Evolutionary conservation across 2,329 filamentous ascomycete species (phyloP).

Genomic region (Colletotrichum coccodes): DNA sequence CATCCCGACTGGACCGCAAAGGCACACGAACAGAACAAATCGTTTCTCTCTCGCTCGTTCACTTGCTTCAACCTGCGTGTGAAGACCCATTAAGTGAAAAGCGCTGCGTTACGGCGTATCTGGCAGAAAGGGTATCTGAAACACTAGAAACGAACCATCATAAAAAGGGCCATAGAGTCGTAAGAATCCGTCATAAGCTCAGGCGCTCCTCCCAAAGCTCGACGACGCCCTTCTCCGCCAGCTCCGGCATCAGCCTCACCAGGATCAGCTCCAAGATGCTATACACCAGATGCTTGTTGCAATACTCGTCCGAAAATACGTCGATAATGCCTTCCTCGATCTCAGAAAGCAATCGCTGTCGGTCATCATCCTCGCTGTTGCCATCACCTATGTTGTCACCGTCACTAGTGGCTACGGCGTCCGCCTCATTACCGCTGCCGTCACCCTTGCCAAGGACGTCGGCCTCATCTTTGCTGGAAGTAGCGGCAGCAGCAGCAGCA

Average conservation of each 20-base stretch:
- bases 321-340: conserved; percentile 75
- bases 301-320: conserved; percentile 83
- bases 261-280: conserved; percentile 83
- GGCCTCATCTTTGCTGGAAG: conserved; percentile 6
- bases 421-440: conserved; percentile 37
- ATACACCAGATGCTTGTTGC: conserved; percentile 93
- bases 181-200: conserved; percentile 37
- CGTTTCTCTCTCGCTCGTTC: conserved; percentile 4
- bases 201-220: conserved; percentile 82
- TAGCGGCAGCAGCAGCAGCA: conserved; percentile 5
- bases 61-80: not conserved
- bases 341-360: conserved; percentile 63
- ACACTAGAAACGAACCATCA: not conserved
- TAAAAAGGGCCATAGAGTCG: not conserved
- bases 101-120: not conserved
- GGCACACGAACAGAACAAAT: conserved; percentile 4
- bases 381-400: conserved; percentile 31
- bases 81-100: not conserved
- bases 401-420: conserved; percentile 32
- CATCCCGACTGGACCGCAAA: conserved; percentile 8
- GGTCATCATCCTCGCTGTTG: conserved; percentile 42
- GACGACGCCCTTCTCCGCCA: conserved; percentile 75
- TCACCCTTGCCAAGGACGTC: not conserved
- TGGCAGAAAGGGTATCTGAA: conserved; percentile 29
- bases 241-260: conserved; percentile 85